Conservation (phyloP, 345 rosid species). For the Nephelium lappaceum region DNA sequence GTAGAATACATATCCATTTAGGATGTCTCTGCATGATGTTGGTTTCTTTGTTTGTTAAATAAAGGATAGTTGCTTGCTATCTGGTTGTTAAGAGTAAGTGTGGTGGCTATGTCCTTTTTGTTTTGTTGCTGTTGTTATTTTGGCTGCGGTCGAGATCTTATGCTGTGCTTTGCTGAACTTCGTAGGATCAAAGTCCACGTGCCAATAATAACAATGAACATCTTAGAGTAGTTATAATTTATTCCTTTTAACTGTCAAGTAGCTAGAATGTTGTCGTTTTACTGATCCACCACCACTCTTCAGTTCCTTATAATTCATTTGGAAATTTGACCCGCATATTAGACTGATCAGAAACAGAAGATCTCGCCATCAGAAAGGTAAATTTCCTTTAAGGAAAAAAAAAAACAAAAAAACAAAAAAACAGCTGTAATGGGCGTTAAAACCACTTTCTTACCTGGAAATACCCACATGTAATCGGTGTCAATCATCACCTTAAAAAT, state of each 20-base stretch:
- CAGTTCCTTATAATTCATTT: background rate
- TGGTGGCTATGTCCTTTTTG: background rate
- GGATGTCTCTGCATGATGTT: no score
- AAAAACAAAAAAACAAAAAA: no score
- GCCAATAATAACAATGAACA: background rate
- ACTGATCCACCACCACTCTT: no score
- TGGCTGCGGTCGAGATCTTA: background rate
- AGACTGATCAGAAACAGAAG: background rate
- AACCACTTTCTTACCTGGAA: no score
- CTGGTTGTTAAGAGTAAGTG: no score
- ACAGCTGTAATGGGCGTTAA: no score
- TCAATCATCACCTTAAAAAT: background rate
- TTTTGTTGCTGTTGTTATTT: background rate
- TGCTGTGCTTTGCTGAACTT: background rate
- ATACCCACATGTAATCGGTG: background rate
- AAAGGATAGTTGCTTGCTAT: background rate
- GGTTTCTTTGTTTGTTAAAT: background rate
- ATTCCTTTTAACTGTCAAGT: background rate
- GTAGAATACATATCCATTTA: background rate
- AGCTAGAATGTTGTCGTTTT: background rate
- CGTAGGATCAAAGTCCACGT: background rate
- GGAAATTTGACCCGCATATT: background rate
- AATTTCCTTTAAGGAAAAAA: background rate
- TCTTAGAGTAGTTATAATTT: background rate
- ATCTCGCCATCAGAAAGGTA: background rate